These are phyloP conservation scores for Neurospora sp. DNA, from an alignment of 495 filamentous ascomycete species.

Conservation along the genomic window DNA sequence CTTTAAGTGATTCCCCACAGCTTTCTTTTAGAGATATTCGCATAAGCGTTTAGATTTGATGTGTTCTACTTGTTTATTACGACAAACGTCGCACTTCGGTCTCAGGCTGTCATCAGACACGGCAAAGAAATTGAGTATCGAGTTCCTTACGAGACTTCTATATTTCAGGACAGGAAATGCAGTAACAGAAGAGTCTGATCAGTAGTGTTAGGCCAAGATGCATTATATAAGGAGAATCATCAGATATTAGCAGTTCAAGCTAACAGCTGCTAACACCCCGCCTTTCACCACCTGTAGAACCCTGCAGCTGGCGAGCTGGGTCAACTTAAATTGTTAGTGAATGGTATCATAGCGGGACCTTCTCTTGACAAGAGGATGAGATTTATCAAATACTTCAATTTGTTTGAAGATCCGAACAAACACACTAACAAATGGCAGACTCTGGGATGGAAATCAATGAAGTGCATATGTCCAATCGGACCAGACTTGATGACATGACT, in stretches of 20 bases:
- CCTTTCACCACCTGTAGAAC: background rate
- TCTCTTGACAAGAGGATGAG: background rate
- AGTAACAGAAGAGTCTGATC: background rate
- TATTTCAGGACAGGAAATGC: background rate
- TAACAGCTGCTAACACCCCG: background rate
- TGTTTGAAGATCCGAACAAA: background rate
- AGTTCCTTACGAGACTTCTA: fast-evolving
- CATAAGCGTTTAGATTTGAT: background rate
- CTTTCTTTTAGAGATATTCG: background rate
- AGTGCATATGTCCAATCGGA: background rate
- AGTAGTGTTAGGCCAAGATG: background rate
- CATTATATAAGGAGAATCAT: background rate
- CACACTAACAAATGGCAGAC: too few relatives aligned
- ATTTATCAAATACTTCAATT: background rate
- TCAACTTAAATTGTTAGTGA: background rate
- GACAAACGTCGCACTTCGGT: background rate
- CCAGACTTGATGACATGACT: background rate
- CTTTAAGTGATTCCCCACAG: background rate
- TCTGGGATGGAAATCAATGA: background rate
- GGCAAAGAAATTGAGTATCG: background rate
- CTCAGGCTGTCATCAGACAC: background rate
- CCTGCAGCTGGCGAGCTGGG: background rate
- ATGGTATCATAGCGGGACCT: background rate
- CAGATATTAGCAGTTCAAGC: background rate
- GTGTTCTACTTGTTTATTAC: background rate